phyloP scores from a whole-genome alignment of 73 alveolate genomes.

The Paramecium tetraurelia region DNA sequence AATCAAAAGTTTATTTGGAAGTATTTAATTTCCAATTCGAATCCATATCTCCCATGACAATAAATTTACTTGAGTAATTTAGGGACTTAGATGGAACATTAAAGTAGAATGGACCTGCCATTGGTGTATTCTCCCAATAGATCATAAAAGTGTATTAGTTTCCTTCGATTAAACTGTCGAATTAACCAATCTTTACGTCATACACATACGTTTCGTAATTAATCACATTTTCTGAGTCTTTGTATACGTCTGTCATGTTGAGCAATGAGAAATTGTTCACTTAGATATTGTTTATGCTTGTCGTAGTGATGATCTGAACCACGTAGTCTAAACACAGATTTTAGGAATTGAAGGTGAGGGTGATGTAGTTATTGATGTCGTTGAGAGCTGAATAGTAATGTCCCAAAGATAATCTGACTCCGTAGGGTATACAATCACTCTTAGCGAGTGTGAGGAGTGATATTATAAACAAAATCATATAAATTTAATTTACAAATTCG shows the following conservation, averaged over 20 bases:
- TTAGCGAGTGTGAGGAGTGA: background rate
- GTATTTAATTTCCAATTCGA: constrained; percentile 13
- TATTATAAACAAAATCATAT: background rate
- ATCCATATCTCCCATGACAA: constrained; percentile 1
- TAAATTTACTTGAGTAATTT: background rate
- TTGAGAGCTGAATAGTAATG: background rate
- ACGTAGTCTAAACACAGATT: background rate
- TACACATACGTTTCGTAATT: background rate
- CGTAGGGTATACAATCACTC: background rate
- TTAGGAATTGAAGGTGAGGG: background rate
- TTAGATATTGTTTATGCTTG: background rate
- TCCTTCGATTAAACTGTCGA: background rate
- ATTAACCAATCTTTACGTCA: background rate
- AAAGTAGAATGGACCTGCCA: background rate
- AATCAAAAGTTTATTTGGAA: constrained; percentile 23
- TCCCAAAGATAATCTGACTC: background rate
- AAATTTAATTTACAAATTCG: background rate
- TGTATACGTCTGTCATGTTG: background rate
- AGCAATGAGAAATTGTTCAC: background rate
- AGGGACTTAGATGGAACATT: background rate
- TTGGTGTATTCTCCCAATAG: background rate
- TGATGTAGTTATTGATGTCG: background rate
- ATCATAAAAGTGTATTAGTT: background rate
- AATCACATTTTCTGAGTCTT: background rate
- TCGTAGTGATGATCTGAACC: background rate